These are phyloP conservation scores for Aspergillus amoenus DNA, from an alignment of 2,329 filamentous ascomycete genomes.

Conservation along the genomic window DNA sequence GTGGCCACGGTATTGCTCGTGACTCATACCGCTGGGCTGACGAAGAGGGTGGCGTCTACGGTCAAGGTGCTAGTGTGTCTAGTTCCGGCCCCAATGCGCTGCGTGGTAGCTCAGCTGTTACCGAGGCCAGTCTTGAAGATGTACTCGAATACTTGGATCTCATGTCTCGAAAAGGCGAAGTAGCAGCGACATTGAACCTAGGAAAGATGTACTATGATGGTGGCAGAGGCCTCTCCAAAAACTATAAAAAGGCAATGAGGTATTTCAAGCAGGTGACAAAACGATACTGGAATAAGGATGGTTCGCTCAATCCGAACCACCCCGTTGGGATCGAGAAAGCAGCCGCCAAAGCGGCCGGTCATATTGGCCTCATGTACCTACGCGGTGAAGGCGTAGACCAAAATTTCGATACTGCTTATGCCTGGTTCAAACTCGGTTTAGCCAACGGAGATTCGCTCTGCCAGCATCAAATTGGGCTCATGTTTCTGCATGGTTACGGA, in stretches of 20 bases:
- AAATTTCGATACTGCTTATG: slow-evolving; percentile 71
- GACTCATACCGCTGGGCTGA: slow-evolving; percentile 87
- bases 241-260: slow-evolving; percentile 70
- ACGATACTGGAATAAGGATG: slow-evolving; percentile 78
- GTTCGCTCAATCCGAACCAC: slow-evolving; percentile 69
- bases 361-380: slow-evolving; percentile 84
- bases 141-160: slow-evolving; percentile 92
- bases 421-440: slow-evolving; percentile 81
- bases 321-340: slow-evolving; percentile 72
- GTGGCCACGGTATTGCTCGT: slow-evolving; percentile 72
- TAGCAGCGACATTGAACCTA: slow-evolving; percentile 81
- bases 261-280: slow-evolving; percentile 80
- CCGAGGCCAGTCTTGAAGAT: slow-evolving; percentile 85
- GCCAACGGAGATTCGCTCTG: slow-evolving; percentile 76
- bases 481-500: slow-evolving; percentile 78
- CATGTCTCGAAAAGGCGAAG: slow-evolving; percentile 84
- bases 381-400: slow-evolving; percentile 82
- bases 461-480: slow-evolving; percentile 78
- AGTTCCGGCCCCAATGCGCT: slow-evolving; percentile 83
- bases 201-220: slow-evolving; percentile 89
- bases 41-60: slow-evolving; percentile 87
- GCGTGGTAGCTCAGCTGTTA: slow-evolving; percentile 69
- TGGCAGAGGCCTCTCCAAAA: slow-evolving; percentile 69
- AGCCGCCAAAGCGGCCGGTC: slow-evolving; percentile 80
- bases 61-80: slow-evolving; percentile 86